These are phyloP conservation scores for Pichia pseudocactophila DNA, from an alignment of 805 yeast species.

Conservation along the genomic window DNA sequence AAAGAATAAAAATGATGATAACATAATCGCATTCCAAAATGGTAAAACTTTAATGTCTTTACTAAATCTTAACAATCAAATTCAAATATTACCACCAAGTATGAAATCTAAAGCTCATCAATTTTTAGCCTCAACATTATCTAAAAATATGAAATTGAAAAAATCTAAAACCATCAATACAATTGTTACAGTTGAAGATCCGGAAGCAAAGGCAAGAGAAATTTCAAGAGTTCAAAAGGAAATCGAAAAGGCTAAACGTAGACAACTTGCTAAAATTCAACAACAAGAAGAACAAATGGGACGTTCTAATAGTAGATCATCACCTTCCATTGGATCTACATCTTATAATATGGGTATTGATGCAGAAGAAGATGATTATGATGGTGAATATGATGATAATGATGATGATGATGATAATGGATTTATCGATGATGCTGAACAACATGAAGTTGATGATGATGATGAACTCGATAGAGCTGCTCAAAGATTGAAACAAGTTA, in stretches of 20 bases:
- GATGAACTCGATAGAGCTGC: constrained; percentile 44
- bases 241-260: constrained; percentile 55
- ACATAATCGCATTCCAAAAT: constrained; percentile 62
- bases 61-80: constrained; percentile 50
- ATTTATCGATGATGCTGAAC: constrained; percentile 1
- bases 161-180: constrained; percentile 42
- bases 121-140: constrained; percentile 64
- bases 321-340: not conserved
- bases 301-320: constrained; percentile 23
- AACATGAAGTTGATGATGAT: constrained; percentile 17
- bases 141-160: constrained; percentile 35
- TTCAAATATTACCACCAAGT: constrained; percentile 82
- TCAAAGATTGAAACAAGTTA: constrained; percentile 46
- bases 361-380: constrained; percentile 25
- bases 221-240: constrained; percentile 61
- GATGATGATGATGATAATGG: constrained; percentile 11
- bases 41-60: constrained; percentile 63
- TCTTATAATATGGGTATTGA: constrained; percentile 38
- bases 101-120: constrained; percentile 79
- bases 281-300: constrained; percentile 52
- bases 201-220: constrained; percentile 56
- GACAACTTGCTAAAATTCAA: constrained; percentile 42
- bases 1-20: constrained; percentile 55
- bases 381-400: constrained; percentile 4
- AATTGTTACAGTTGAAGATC: constrained; percentile 51